phyloP scores from a whole-genome alignment of 164 flowering plant genomes.

The Stephania cephalantha region DNA sequence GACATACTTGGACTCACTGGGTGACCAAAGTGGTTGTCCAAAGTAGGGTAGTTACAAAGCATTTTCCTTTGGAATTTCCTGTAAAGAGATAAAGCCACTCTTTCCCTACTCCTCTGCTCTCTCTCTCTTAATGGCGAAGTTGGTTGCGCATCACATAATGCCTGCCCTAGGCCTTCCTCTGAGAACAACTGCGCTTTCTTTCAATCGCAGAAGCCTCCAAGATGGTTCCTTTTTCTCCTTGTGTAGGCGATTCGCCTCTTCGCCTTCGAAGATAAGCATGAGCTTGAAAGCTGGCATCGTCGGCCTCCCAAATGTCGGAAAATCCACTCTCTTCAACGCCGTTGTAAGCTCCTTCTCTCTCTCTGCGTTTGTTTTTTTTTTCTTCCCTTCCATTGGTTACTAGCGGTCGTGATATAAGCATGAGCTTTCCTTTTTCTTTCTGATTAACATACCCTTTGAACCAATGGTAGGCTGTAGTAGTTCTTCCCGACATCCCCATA shows the following conservation, averaged over 20 bases:
- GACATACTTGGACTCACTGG: no score
- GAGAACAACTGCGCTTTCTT: conserved; percentile 8
- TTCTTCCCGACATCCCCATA: no score
- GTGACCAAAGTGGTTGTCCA: no score
- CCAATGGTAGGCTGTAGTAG: not conserved
- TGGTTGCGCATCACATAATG: conserved; percentile 20
- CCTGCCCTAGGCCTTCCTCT: conserved; percentile 19
- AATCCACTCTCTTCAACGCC: conserved; percentile 95
- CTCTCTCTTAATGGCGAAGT: conserved; percentile 25
- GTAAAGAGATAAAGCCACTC: no score
- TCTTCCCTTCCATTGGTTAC: no score
- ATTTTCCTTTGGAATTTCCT: no score
- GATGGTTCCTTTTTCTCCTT: conserved; percentile 1
- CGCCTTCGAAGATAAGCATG: conserved; percentile 65
- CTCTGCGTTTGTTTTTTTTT: conserved; percentile 16
- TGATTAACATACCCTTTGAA: not conserved
- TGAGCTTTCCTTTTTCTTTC: not conserved
- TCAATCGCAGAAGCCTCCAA: conserved; percentile 10
- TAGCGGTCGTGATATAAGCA: not conserved
- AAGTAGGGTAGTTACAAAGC: no score
- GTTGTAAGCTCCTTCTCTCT: conserved; percentile 47
- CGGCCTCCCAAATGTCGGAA: conserved; percentile 97
- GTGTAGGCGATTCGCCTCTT: conserved; percentile 23
- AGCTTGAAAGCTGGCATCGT: conserved; percentile 96
- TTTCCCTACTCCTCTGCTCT: not conserved